phyloP scores from a whole-genome alignment of 768 basidiomycete species.

The Boletus rex-veris region DNA sequence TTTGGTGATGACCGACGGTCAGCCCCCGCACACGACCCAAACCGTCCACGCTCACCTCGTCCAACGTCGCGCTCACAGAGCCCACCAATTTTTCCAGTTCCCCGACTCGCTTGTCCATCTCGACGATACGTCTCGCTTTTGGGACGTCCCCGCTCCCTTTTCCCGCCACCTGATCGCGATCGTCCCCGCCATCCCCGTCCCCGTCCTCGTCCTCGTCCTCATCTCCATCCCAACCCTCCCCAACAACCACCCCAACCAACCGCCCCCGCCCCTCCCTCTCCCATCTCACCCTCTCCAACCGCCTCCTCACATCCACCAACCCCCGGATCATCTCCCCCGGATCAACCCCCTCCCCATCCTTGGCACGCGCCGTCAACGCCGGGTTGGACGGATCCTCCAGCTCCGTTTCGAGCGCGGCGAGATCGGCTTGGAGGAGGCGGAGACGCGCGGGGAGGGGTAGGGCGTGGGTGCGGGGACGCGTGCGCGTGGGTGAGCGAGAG shows the following conservation, averaged over 20 bases:
- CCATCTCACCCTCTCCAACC: conserved; percentile 65
- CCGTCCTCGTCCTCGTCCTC: conserved; percentile 5
- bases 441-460: conserved; percentile 57
- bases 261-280: conserved; percentile 63
- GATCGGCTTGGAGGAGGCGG: conserved; percentile 68
- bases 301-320: conserved; percentile 66
- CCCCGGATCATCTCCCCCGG: conserved; percentile 75
- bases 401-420: conserved; percentile 76
- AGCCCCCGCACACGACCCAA: background rate
- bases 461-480: conserved; percentile 30
- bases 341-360: conserved; percentile 51
- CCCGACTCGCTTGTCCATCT: conserved; percentile 81
- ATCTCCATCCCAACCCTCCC: background rate
- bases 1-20: background rate
- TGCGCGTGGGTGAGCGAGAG: conserved; percentile 31
- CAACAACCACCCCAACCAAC: conserved; percentile 57
- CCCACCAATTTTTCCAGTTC: conserved; percentile 83
- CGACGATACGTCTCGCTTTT: conserved; percentile 52
- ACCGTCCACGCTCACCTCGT: conserved; percentile 58
- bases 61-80: conserved; percentile 70
- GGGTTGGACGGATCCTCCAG: conserved; percentile 80
- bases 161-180: background rate
- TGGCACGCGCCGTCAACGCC: conserved; percentile 54
- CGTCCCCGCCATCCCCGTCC: background rate
- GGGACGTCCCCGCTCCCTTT: conserved; percentile 24